These are phyloP conservation scores for Mycogone perniciosa DNA, from an alignment of 2,329 filamentous ascomycete species.

Conservation along the genomic window DNA sequence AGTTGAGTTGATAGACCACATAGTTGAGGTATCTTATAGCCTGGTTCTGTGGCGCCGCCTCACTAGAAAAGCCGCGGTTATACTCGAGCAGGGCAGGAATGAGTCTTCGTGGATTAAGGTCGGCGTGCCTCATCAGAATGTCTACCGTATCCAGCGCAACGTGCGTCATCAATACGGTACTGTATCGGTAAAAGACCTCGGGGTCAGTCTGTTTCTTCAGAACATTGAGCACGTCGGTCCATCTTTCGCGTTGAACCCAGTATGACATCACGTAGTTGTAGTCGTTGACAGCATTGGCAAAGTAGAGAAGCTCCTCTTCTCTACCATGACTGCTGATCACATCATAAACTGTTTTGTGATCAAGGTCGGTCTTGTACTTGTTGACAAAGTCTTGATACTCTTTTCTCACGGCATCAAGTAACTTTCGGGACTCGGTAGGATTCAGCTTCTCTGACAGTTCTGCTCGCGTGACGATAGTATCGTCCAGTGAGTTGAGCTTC, in stretches of 20 bases:
- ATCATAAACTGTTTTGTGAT: conserved; percentile 88
- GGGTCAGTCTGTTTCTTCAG: conserved; percentile 89
- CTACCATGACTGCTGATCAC: conserved; percentile 92
- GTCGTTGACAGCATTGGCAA: conserved; percentile 81
- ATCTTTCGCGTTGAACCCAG: conserved; percentile 93
- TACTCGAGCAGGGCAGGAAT: conserved; percentile 94
- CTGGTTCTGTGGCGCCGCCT: conserved; percentile 69
- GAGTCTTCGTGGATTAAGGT: conserved; percentile 76
- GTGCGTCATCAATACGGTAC: conserved; percentile 92
- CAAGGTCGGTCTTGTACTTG: conserved; percentile 80
- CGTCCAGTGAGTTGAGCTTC: conserved; percentile 89
- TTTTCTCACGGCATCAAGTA: conserved; percentile 62
- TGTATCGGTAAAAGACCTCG: conserved; percentile 93
- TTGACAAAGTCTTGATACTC: conserved; percentile 87
- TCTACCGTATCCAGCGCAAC: conserved; percentile 83
- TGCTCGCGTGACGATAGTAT: conserved; percentile 84
- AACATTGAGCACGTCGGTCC: conserved; percentile 79
- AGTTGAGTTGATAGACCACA: conserved; percentile 79
- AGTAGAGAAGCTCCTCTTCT: conserved; percentile 87
- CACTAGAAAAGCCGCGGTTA: conserved; percentile 66
- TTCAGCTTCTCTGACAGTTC: conserved; percentile 69
- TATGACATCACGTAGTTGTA: conserved; percentile 94
- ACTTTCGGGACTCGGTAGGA: conserved; percentile 62
- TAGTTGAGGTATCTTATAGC: conserved; percentile 90
- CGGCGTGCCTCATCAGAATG: conserved; percentile 84